These are phyloP conservation scores for Erodium moschatum DNA, from an alignment of 441 rosid species.

Conservation along the genomic window DNA sequence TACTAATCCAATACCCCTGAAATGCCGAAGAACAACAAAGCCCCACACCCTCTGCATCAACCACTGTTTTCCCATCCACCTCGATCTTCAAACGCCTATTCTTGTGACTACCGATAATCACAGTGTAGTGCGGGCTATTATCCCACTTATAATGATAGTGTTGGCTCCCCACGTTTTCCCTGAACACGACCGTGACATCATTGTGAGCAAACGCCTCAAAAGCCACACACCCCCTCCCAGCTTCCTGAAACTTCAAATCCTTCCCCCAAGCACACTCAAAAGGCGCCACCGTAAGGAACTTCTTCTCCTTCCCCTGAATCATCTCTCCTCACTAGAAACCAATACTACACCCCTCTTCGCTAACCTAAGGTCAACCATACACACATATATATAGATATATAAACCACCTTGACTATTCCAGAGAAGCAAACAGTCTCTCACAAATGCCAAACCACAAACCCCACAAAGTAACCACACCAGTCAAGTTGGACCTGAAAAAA, in stretches of 20 bases:
- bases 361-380: constrained; percentile 14
- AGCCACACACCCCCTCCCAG: constrained; percentile 94
- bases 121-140: constrained; percentile 85
- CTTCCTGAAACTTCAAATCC: constrained; percentile 80
- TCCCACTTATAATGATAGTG: constrained; percentile 93
- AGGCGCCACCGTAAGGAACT: constrained; percentile 81
- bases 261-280: constrained; percentile 98
- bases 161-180: constrained; percentile 88
- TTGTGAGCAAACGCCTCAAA: constrained; percentile 95
- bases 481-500: constrained; percentile 3
- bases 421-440: constrained; percentile 1
- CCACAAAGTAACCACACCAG: not conserved
- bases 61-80: constrained; percentile 81
- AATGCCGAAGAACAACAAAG: constrained; percentile 77
- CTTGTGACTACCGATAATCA: constrained; percentile 88
- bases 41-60: constrained; percentile 65
- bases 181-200: constrained; percentile 90
- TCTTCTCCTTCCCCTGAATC: constrained; percentile 57
- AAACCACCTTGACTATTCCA: not conserved
- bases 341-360: not conserved
- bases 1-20: constrained; percentile 90
- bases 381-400: too few species aligned
- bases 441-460: not conserved
- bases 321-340: constrained; percentile 23
- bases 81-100: constrained; percentile 83